Conservation (phyloP, 2,329 filamentous ascomycete genomes). For the Clonostachys rosea region DNA sequence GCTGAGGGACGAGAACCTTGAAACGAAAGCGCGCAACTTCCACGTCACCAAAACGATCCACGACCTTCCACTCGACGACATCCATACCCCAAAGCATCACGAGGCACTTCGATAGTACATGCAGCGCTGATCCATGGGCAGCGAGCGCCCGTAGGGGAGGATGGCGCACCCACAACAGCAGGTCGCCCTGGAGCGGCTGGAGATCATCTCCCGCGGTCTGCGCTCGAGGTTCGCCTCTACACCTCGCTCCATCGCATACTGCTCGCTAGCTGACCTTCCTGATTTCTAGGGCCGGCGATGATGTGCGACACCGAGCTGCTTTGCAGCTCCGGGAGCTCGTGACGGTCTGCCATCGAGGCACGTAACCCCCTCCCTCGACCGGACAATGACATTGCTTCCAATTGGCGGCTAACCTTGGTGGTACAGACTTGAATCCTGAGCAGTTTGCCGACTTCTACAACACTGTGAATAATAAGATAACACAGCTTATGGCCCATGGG, state of each 20-base stretch:
- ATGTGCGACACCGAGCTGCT: constrained; percentile 47
- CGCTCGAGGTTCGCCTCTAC: constrained; percentile 43
- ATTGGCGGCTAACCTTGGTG: background rate
- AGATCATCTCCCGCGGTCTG: constrained; percentile 48
- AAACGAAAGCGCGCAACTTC: too few species aligned
- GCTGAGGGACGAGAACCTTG: too few species aligned
- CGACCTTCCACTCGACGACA: too few species aligned
- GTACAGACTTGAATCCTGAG: constrained; percentile 69
- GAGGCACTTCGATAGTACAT: background rate
- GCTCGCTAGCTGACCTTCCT: background rate
- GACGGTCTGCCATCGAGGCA: constrained; percentile 50
- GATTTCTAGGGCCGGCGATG: constrained; percentile 31
- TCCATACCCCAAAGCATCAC: too few species aligned
- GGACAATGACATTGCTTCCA: background rate
- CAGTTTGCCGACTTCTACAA: constrained; percentile 63
- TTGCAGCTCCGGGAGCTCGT: constrained; percentile 51
- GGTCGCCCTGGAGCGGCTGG: constrained; percentile 50
- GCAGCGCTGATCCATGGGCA: constrained; percentile 1
- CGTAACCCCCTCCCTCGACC: constrained; percentile 1
- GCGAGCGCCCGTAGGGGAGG: constrained; percentile 13
- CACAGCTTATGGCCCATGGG: constrained; percentile 72
- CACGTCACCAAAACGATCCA: too few species aligned
- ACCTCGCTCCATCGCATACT: background rate
- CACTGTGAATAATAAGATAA: constrained; percentile 51
- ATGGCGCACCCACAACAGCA: constrained; percentile 40